Evolutionary conservation across 768 basidiomycete genomes (phyloP).

Genomic region (Pleurotus djamor): DNA sequence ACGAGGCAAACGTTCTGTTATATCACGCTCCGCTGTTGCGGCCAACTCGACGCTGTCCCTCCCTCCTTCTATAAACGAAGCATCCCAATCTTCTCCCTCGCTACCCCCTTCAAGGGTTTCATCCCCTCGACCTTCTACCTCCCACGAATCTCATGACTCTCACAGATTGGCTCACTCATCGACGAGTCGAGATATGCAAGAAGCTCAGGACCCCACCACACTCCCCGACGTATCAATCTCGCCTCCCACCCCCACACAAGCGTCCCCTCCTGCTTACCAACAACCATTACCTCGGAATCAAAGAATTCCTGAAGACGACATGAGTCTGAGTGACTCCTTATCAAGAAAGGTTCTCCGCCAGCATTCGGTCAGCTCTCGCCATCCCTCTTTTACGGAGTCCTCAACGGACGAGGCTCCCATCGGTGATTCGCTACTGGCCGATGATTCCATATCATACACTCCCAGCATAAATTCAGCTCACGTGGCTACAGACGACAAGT

Average conservation of each 20-base stretch:
- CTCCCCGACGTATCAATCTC: conserved; percentile 11
- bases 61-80: neutral
- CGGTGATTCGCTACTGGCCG: neutral
- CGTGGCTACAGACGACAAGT: conserved; percentile 66
- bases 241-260: conserved; percentile 19
- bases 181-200: no score
- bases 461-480: conserved; percentile 42
- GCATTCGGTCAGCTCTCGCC: conserved; percentile 13
- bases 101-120: conserved; percentile 15
- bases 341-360: conserved; percentile 10
- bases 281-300: conserved; percentile 18
- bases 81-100: conserved; percentile 2
- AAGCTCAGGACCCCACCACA: neutral
- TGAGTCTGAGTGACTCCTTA: conserved; percentile 3
- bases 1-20: conserved; percentile 36
- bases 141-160: conserved; percentile 10
- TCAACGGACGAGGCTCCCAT: neutral
- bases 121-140: conserved; percentile 30
- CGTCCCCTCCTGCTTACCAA: conserved; percentile 46
- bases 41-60: conserved; percentile 21
- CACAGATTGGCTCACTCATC: no score
- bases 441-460: conserved; percentile 18
- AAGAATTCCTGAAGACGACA: conserved; percentile 3
- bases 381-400: neutral
- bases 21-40: conserved; percentile 17